phyloP scores from a whole-genome alignment of 2,329 filamentous ascomycete species.

The Cercospora beticola region DNA sequence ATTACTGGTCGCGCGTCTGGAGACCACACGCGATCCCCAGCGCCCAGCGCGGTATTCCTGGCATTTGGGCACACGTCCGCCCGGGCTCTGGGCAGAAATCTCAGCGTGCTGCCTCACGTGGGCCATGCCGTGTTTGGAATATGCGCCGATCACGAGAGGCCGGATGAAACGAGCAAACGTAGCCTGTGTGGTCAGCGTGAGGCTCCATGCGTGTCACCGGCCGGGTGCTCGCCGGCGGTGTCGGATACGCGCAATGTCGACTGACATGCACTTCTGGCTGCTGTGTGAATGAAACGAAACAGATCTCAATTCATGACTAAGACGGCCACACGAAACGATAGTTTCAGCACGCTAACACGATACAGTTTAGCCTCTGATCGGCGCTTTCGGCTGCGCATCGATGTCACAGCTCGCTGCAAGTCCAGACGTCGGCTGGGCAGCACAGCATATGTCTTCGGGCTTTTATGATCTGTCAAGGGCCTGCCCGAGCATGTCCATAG shows the following conservation, averaged over 20 bases:
- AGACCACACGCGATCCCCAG: not conserved
- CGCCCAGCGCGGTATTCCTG: not conserved
- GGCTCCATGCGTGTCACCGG: not conserved
- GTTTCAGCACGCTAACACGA: slow-evolving; percentile 13
- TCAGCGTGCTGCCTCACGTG: not conserved
- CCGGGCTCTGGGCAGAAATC: not conserved
- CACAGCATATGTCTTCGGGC: slow-evolving; percentile 15
- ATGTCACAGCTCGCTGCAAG: not conserved
- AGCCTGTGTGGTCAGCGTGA: not conserved
- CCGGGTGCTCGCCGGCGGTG: not conserved
- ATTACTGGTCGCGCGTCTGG: not conserved
- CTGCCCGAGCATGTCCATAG: slow-evolving; percentile 18
- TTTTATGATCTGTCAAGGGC: slow-evolving; percentile 2
- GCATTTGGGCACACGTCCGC: not conserved
- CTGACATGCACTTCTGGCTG: not conserved
- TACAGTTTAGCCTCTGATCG: slow-evolving; percentile 19
- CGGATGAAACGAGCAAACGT: not conserved
- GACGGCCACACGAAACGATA: slow-evolving; percentile 10
- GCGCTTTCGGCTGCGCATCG: slow-evolving; percentile 8
- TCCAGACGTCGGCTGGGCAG: slow-evolving; percentile 8
- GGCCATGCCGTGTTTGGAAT: not conserved
- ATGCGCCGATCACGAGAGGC: not conserved
- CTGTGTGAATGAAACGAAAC: not conserved
- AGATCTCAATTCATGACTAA: slow-evolving; percentile 1
- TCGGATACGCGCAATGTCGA: not conserved